These are phyloP conservation scores for Saitozyma sp. DNA, from an alignment of 768 basidiomycete genomes.

Conservation along the genomic window DNA sequence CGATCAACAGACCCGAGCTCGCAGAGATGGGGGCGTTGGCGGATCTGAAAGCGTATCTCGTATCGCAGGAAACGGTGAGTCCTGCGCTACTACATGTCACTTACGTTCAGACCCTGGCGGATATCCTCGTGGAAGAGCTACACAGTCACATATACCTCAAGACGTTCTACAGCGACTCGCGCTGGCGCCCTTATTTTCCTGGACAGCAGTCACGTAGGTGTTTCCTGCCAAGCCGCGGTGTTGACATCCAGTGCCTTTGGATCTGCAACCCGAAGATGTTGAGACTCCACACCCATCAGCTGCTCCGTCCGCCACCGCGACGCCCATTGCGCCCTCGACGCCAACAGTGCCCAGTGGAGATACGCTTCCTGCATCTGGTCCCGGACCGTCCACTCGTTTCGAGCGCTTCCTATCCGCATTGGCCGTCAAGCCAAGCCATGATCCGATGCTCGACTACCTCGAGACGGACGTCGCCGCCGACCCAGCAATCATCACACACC, in stretches of 20 bases:
- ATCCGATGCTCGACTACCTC: constrained; percentile 51
- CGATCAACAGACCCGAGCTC: constrained; percentile 89
- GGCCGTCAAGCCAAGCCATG: constrained; percentile 46
- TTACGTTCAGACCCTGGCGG: constrained; percentile 70
- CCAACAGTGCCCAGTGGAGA: constrained; percentile 16
- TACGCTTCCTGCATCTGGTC: constrained; percentile 1
- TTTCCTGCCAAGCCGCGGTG: background rate
- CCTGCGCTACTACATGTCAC: background rate
- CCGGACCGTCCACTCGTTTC: constrained; percentile 42
- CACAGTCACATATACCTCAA: constrained; percentile 97
- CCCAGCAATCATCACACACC: constrained; percentile 18
- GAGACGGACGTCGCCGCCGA: constrained; percentile 29
- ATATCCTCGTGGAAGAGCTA: constrained; percentile 91
- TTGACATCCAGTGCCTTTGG: background rate
- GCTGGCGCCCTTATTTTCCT: constrained; percentile 81
- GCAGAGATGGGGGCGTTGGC: constrained; percentile 90
- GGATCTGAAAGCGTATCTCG: constrained; percentile 80
- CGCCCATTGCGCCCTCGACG: constrained; percentile 5
- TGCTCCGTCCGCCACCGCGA: background rate
- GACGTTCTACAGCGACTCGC: constrained; percentile 89
- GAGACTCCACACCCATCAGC: background rate
- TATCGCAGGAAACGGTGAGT: constrained; percentile 80
- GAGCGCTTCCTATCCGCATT: constrained; percentile 52
- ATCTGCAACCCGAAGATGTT: too few relatives aligned
- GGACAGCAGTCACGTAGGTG: constrained; percentile 60